Evolutionary conservation across 2,329 filamentous ascomycete genomes (phyloP), one percentile per base, ranked within the genome.

Genomic region (Blastomyces silverae): DNA sequence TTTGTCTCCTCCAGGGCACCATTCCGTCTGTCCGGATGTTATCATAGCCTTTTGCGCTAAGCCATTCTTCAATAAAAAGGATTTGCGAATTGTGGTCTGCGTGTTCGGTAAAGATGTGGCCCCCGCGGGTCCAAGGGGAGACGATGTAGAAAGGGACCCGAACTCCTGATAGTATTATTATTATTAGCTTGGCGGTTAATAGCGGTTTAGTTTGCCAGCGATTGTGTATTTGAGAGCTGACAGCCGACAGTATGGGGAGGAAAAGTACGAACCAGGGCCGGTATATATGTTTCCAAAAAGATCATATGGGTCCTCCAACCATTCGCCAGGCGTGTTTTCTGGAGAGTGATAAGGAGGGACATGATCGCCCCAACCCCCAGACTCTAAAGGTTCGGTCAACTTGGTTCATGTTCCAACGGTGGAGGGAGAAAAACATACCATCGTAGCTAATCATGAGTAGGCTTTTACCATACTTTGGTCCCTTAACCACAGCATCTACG

Each of bases 41-140:
- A 17, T 69, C 65, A 66, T 79, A 74, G 10, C 80, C 80, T 39
- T 78, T 79, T 3, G 79, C 76, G 4, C 71, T 73, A 17, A 82
- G 73, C 81, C 81, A 83, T 68, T 80, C 72, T 70, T 84, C 83
- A 0, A 85, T 70, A 67, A 85, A 84, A 53, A 82, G 72, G 37
- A 84, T 81, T 65, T 84, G 82, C 0, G 82, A 84, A 67, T 78
- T 83, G 71, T 85, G 83, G 68, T 85, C 83, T 5, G 79, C 77
- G 55, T 81, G 80, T 69, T 84, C 82, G 0, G 81, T 83, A 66
- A 82, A 84, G 2, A 85, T 81, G 28, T 81, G 78, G 10, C 79
- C 80, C 13, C 81, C 80, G 17, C 82, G 80, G 0, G 82, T 85
- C 78, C 81, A 85, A 0, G 83, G 83, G 0, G 83, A 84, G 64